These are phyloP conservation scores for Sporodiniella umbellata DNA, from an alignment of 371 early-diverging fungal species.

Conservation along the genomic window DNA sequence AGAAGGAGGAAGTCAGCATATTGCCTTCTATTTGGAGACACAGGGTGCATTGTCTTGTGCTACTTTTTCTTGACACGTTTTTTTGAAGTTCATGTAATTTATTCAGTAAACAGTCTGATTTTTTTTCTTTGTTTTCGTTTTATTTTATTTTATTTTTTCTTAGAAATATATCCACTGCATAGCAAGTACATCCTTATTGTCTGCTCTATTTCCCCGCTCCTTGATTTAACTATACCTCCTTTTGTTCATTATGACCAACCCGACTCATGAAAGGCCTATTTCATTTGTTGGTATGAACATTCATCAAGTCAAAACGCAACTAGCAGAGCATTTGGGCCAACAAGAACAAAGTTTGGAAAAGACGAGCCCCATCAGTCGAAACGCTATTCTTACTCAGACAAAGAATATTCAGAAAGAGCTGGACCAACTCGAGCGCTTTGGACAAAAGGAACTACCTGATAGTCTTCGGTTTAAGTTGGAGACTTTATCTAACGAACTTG, in stretches of 20 bases:
- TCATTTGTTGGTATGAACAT: slow-evolving; percentile 22
- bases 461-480: slow-evolving; percentile 14
- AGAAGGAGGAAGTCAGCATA: slow-evolving; percentile 11
- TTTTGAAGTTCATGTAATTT: slow-evolving; percentile 13
- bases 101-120: no score
- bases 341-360: slow-evolving; percentile 12
- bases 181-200: neutral
- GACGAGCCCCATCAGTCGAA: slow-evolving; percentile 18
- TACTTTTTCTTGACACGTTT: slow-evolving; percentile 12
- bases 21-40: slow-evolving; percentile 22
- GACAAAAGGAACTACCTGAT: slow-evolving; percentile 12
- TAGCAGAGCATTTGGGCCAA: slow-evolving; percentile 11
- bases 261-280: slow-evolving; percentile 12
- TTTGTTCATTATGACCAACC: neutral
- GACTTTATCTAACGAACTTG: slow-evolving; percentile 16
- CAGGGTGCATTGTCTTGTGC: slow-evolving; percentile 17
- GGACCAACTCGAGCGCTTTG: slow-evolving; percentile 5
- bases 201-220: no score
- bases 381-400: slow-evolving; percentile 16
- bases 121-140: slow-evolving; percentile 3
- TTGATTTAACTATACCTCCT: neutral
- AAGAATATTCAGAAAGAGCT: slow-evolving; percentile 11
- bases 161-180: no score
- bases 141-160: neutral
- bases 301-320: slow-evolving; percentile 15